phyloP scores from a whole-genome alignment of 768 basidiomycete genomes.

The Trametes cinnabarina region DNA sequence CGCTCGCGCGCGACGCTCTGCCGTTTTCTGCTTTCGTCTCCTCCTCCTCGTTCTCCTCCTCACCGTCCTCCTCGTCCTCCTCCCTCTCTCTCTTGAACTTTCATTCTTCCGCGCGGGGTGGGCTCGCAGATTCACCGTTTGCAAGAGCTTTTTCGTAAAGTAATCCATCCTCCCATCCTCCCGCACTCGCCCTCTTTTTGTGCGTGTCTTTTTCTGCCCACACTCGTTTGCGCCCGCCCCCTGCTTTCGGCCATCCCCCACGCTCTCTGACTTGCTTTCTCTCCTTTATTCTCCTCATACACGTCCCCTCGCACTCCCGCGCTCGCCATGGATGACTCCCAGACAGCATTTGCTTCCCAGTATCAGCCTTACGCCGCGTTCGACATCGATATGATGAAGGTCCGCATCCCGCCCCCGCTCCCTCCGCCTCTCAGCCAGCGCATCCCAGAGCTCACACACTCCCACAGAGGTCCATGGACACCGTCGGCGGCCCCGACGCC shows the following conservation, averaged over 20 bases:
- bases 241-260: conserved; percentile 29
- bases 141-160: conserved; percentile 22
- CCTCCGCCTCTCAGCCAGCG: not conserved
- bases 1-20: not conserved
- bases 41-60: not conserved
- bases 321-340: conserved; percentile 66
- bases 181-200: conserved; percentile 25
- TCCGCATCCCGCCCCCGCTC: conserved; percentile 29
- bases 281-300: conserved; percentile 49
- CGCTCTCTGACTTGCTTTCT: conserved; percentile 56
- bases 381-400: conserved; percentile 94
- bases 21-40: conserved; percentile 6
- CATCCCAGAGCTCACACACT: not conserved
- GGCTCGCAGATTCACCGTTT: conserved; percentile 17
- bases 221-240: conserved; percentile 29
- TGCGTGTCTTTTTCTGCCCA: conserved; percentile 27
- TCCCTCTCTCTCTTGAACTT: conserved; percentile 10
- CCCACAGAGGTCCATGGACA: conserved; percentile 79
- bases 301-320: conserved; percentile 17
- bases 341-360: conserved; percentile 65
- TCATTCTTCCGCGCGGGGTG: conserved; percentile 21
- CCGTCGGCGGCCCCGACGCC: conserved; percentile 75
- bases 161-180: conserved; percentile 19
- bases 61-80: not conserved
- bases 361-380: conserved; percentile 66